These are phyloP conservation scores for Jamesozyma jinghongensis DNA, from an alignment of 805 yeast species.

Conservation along the genomic window DNA sequence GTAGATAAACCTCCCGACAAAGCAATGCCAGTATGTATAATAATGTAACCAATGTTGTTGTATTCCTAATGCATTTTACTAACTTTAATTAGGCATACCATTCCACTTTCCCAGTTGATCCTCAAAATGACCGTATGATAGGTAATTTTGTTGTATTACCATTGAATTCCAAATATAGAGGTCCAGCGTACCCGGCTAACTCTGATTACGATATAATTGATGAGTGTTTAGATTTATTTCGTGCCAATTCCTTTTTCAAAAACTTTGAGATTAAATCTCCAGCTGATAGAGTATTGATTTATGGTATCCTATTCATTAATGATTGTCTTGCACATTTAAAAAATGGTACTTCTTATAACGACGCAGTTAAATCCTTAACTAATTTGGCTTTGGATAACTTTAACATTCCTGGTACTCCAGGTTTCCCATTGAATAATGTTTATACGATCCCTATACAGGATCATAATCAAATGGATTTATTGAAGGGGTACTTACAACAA, in stretches of 20 bases:
- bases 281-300: conserved; percentile 84
- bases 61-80: background rate
- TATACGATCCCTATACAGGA: conserved; percentile 65
- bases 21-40: conserved; percentile 1
- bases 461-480: conserved; percentile 65
- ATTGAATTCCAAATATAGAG: conserved; percentile 71
- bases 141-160: conserved; percentile 84
- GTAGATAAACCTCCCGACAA: too few relatives aligned
- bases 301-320: conserved; percentile 83
- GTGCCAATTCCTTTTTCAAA: conserved; percentile 94
- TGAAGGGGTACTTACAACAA: conserved; percentile 77
- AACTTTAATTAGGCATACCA: conserved; percentile 49
- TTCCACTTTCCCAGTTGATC: conserved; percentile 65
- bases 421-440: conserved; percentile 78
- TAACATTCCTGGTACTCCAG: conserved; percentile 89
- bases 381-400: conserved; percentile 83
- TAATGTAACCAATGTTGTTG: background rate
- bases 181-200: conserved; percentile 73
- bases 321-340: conserved; percentile 67
- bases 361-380: conserved; percentile 61
- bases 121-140: conserved; percentile 49
- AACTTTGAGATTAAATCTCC: conserved; percentile 96
- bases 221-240: conserved; percentile 80
- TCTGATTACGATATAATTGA: conserved; percentile 84
- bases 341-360: conserved; percentile 40